phyloP scores from a whole-genome alignment of 2,329 filamentous ascomycete species.

The Epichloe amarillans region DNA sequence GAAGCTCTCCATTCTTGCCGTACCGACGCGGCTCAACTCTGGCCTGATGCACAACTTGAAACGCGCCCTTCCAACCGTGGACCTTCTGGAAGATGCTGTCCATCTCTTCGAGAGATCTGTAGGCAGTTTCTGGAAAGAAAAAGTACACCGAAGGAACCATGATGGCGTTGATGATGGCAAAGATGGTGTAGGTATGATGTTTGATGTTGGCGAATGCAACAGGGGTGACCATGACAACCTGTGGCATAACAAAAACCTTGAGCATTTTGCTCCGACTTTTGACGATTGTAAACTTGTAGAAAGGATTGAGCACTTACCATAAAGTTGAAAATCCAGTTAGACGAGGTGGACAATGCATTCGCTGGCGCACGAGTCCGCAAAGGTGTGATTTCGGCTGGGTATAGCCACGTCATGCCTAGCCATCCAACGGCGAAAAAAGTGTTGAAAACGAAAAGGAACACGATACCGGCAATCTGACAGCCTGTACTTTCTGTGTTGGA shows the following conservation, averaged over 20 bases:
- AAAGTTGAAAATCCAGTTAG: slow-evolving; percentile 53
- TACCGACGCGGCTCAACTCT: slow-evolving; percentile 39
- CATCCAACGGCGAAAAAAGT: slow-evolving; percentile 46
- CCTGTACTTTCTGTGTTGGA: slow-evolving; percentile 31
- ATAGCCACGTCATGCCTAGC: slow-evolving; percentile 48
- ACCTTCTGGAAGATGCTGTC: slow-evolving; percentile 49
- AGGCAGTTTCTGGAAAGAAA: slow-evolving; percentile 53
- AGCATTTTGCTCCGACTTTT: background rate
- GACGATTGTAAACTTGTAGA: too few relatives aligned
- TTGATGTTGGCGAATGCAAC: slow-evolving; percentile 42
- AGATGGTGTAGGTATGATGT: slow-evolving; percentile 51
- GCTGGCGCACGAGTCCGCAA: slow-evolving; percentile 52
- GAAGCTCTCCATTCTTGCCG: slow-evolving; percentile 44
- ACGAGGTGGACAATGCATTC: slow-evolving; percentile 39
- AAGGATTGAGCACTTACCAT: slow-evolving; percentile 20
- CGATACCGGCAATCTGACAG: slow-evolving; percentile 47
- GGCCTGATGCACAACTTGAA: slow-evolving; percentile 24
- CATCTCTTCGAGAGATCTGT: slow-evolving; percentile 53
- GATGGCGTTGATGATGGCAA: slow-evolving; percentile 50
- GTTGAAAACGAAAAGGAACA: slow-evolving; percentile 52
- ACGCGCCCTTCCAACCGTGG: slow-evolving; percentile 24
- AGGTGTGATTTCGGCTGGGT: slow-evolving; percentile 53
- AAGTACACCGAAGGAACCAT: slow-evolving; percentile 46
- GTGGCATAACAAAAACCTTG: background rate
- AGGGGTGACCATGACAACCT: slow-evolving; percentile 49